Evolutionary conservation across 495 filamentous ascomycete genomes (phyloP).

Genomic region (Daldinia grandis): DNA sequence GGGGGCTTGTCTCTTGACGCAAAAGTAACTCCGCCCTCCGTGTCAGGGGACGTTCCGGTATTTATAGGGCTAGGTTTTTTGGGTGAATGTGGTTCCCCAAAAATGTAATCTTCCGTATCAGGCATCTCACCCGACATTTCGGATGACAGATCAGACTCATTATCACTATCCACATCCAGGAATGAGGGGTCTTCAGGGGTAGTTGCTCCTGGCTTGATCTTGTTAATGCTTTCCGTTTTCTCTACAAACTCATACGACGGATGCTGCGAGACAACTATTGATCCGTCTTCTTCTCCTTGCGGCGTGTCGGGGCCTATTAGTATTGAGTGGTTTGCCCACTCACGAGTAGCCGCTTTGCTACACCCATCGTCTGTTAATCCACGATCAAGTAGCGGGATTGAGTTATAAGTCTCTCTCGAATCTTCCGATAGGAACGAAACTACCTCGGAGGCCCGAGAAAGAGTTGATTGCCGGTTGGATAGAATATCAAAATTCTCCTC

Average conservation of each 20-base stretch:
- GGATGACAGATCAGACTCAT: conserved; percentile 79
- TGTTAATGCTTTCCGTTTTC: conserved; percentile 56
- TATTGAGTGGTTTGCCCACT: conserved; percentile 59
- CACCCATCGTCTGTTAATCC: conserved; percentile 68
- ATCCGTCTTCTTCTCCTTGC: conserved; percentile 44
- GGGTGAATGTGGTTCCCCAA: conserved; percentile 40
- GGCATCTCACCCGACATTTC: conserved; percentile 77
- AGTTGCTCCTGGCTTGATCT: conserved; percentile 44
- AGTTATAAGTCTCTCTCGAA: conserved; percentile 71
- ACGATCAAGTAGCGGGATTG: conserved; percentile 78
- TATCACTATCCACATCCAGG: conserved; percentile 71
- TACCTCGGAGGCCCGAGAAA: conserved; percentile 44
- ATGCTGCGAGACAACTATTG: conserved; percentile 42
- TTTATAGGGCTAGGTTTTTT: conserved; percentile 39
- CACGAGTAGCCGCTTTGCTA: conserved; percentile 50
- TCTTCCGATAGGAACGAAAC: conserved; percentile 60
- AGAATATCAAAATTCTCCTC: conserved; percentile 24
- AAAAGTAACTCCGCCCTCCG: conserved; percentile 15
- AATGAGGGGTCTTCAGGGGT: conserved; percentile 63
- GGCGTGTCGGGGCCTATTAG: conserved; percentile 50
- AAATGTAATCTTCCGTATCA: conserved; percentile 56
- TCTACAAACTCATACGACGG: conserved; percentile 59
- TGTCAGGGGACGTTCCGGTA: conserved; percentile 47
- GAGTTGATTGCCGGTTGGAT: conserved; percentile 17
- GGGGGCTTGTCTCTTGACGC: conserved; percentile 63